phyloP scores from a whole-genome alignment of 345 rosid species.

The Psidium guajava region DNA sequence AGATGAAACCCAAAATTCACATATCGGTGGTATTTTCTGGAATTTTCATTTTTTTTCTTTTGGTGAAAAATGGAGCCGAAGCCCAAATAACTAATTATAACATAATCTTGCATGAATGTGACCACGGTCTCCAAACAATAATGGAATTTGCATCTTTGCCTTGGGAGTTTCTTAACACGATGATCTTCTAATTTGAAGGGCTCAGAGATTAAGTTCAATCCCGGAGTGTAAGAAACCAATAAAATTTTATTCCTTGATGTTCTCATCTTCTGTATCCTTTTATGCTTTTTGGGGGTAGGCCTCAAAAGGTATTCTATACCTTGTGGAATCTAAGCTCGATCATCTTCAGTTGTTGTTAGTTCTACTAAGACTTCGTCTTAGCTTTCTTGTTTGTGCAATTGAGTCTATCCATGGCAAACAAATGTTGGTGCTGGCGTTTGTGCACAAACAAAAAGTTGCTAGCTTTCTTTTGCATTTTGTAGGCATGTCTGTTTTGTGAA shows the following conservation, averaged over 20 bases:
- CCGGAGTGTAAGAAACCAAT: not conserved
- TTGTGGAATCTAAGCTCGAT: not conserved
- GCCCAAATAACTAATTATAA: not conserved
- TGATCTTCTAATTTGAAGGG: not conserved
- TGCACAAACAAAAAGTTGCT: not conserved
- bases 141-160: not conserved
- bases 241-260: not conserved
- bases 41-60: not conserved
- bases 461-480: not conserved
- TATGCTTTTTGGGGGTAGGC: not conserved
- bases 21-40: not conserved
- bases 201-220: not conserved
- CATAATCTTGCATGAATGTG: not conserved
- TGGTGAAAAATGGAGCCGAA: not conserved
- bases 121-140: not conserved
- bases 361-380: not conserved
- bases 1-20: not conserved
- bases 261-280: not conserved
- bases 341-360: not conserved
- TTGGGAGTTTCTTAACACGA: not conserved
- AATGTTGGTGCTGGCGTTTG: not conserved
- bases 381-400: not conserved
- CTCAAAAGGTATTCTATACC: not conserved
- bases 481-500: not conserved
- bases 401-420: not conserved